phyloP scores from a whole-genome alignment of 345 rosid genomes.

The Populus davidiana region DNA sequence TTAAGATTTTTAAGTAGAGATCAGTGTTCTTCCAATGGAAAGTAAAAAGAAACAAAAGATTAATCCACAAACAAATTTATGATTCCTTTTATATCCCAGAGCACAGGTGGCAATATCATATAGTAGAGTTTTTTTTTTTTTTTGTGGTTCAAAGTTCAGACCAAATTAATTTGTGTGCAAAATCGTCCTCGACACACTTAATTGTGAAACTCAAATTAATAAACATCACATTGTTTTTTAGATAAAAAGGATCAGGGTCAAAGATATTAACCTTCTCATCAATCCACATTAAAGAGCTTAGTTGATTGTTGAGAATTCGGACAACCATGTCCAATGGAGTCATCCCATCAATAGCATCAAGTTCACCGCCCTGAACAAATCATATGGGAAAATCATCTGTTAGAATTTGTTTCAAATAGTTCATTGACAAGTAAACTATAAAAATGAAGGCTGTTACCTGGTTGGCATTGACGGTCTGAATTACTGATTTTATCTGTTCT shows the following conservation, averaged over 20 bases:
- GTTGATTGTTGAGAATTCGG: conserved; percentile 88
- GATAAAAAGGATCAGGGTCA: no score
- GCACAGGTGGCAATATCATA: no score
- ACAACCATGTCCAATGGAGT: conserved; percentile 87
- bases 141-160: no score
- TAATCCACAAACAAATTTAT: no score
- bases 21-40: conserved; percentile 6
- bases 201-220: no score
- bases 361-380: conserved; percentile 75
- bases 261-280: conserved; percentile 72
- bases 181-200: no score
- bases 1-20: conserved; percentile 13
- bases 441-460: conserved; percentile 45
- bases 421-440: background rate
- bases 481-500: conserved; percentile 80
- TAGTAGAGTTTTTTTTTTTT: no score
- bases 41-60: background rate
- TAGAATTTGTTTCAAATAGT: background rate
- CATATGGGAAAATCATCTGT: conserved; percentile 9
- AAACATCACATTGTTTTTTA: no score
- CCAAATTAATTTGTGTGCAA: no score
- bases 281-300: conserved; percentile 93
- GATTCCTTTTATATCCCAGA: no score
- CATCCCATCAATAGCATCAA: conserved; percentile 73
- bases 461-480: conserved; percentile 72